A percentile compares a stretch with the other conserved stretches of the same genome.
Conservation (phyloP, 345 rosid species). For the Erodium maritimum region DNA sequence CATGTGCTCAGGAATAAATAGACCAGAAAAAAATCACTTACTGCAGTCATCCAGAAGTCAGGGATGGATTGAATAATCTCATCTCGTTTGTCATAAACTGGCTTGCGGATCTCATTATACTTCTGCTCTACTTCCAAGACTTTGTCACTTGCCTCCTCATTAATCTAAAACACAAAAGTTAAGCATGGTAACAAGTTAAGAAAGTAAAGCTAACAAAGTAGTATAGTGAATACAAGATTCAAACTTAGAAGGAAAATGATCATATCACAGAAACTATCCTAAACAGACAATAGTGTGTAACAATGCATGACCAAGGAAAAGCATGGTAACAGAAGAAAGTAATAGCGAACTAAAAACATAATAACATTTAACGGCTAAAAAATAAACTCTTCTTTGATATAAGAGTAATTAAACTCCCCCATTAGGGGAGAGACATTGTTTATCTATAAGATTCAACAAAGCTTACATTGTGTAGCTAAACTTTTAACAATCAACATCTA, state of each 20-base stretch:
- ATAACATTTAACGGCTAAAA: too few species aligned
- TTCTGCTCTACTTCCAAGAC: constrained; percentile 89
- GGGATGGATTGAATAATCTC: constrained; percentile 69
- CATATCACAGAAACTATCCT: too few species aligned
- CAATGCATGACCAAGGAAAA: too few species aligned
- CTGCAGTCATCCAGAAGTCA: constrained; percentile 91
- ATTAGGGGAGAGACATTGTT: background rate
- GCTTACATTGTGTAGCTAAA: too few species aligned
- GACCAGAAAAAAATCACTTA: constrained; percentile 27
- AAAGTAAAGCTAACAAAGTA: background rate
- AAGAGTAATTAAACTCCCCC: background rate
- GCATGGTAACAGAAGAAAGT: too few species aligned
- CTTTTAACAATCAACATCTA: too few species aligned
- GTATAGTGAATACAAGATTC: background rate
- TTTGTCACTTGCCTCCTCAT: constrained; percentile 88
- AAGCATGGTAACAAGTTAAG: background rate
- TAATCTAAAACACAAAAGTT: constrained; percentile 33
- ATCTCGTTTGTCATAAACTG: constrained; percentile 72
- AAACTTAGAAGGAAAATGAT: background rate
- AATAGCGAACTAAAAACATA: background rate
- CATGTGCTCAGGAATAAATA: background rate
- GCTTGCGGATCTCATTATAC: constrained; percentile 68
- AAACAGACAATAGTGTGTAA: too few species aligned
- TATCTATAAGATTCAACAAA: background rate
- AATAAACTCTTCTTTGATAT: too few species aligned